These are phyloP conservation scores for Fusarium sp. DNA, from an alignment of 2,329 filamentous ascomycete genomes.

Conservation along the genomic window DNA sequence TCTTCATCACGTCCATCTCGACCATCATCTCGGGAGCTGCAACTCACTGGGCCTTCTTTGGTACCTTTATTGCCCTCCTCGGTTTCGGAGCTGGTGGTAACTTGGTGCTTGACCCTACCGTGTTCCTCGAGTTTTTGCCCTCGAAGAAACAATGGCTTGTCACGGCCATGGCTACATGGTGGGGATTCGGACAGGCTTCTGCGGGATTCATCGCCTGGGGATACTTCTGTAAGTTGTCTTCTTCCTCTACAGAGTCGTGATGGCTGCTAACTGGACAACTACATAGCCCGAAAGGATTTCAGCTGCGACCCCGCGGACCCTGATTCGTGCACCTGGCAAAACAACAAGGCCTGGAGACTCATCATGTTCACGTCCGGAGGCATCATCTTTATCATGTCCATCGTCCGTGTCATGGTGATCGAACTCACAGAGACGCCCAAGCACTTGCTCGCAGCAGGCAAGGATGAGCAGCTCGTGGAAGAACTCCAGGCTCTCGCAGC, in stretches of 20 bases:
- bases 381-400: slow-evolving; percentile 60
- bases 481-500: slow-evolving; percentile 52
- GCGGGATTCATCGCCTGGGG: slow-evolving; percentile 62
- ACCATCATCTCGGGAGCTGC: slow-evolving; percentile 71
- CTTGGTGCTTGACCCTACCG: slow-evolving; percentile 69
- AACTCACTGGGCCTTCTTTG: slow-evolving; percentile 71
- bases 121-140: slow-evolving; percentile 59
- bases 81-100: slow-evolving; percentile 74
- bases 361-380: slow-evolving; percentile 59
- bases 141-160: slow-evolving; percentile 71
- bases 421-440: slow-evolving; percentile 69
- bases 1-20: slow-evolving; percentile 69
- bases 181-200: slow-evolving; percentile 59
- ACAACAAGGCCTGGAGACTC: slow-evolving; percentile 64
- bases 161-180: slow-evolving; percentile 67
- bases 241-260: background rate
- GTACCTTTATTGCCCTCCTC: slow-evolving; percentile 68
- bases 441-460: slow-evolving; percentile 63
- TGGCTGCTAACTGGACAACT: background rate
- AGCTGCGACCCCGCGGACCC: slow-evolving; percentile 3
- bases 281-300: background rate
- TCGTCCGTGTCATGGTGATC: slow-evolving; percentile 65
- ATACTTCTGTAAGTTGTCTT: slow-evolving; percentile 42
- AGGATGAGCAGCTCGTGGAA: slow-evolving; percentile 61
- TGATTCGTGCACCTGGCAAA: slow-evolving; percentile 50